Base-by-base conservation (phyloP, 306 rosid genomes). In the Vigna unguiculata region DNA sequence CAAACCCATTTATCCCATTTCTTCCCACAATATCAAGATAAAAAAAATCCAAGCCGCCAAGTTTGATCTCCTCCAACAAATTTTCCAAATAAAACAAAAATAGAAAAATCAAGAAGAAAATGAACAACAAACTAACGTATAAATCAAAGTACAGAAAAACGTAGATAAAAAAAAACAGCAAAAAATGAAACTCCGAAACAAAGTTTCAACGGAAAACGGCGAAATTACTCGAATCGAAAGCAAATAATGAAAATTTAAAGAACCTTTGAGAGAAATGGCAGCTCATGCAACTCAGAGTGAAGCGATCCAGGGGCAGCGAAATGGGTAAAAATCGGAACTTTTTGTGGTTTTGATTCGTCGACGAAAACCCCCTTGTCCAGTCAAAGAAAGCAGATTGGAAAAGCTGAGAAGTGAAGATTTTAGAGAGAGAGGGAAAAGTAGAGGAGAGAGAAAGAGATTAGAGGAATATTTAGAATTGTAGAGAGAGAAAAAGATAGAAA, bases 311-410 rank as follows among this genome's bases (percentile, higher is more conserved):
- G 16, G 40, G 49, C 43, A 47, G 71, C 58, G 57, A 75, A 84
- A 81, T 80, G 83, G 86, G 57, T 68, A 67, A 81, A 71, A 75
- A 71, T 49, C 7, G 76, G 52, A 79, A 80, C 51, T 78, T 76
- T 52, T 43, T 81, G 82, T 79, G 88, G 86, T 73, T 87, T 78
- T 70, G 88, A 81, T 78, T 84, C 61, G 82, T 81, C 73, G 72
- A 81, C 28, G 82, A 75, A 45, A 77, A 75, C 28, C 77, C 80
- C 77, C 72, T 71, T 51, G 28, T 69, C 79, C 63, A 83, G 97
- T 91, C 94, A 89, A 92, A 90, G 87, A 93, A 87, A 86, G 96
- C 87, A 85, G 89, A 82, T 86, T 90, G 84, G 66, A 84, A 83
- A 82, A 82, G 67, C 61, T 62, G 79, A 3, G 83, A 71, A 71